Conservation (phyloP, 31 red algal species). For the Bonnemaisonia californica region DNA sequence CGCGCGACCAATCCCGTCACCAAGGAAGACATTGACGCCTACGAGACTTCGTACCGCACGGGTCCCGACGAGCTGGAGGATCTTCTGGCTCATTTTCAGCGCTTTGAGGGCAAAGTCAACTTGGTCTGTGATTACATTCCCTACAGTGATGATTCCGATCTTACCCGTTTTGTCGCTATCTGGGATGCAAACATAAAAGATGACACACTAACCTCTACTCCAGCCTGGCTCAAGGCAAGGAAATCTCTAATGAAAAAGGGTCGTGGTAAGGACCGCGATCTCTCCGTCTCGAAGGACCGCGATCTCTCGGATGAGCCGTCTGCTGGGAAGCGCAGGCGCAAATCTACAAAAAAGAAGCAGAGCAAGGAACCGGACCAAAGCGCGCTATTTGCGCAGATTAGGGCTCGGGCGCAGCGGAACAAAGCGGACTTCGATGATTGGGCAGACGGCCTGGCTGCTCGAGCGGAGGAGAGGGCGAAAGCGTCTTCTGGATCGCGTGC, state of each 20-base stretch:
- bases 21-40: constrained; percentile 67
- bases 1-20: constrained; percentile 25
- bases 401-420: not conserved
- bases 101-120: constrained; percentile 68
- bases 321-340: not conserved
- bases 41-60: constrained; percentile 66
- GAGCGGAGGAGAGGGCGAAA: not conserved
- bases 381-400: constrained; percentile 17
- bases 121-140: constrained; percentile 75
- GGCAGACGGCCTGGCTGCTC: constrained; percentile 27
- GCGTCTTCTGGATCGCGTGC: not conserved
- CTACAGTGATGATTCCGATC: constrained; percentile 70
- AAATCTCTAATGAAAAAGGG: constrained; percentile 38
- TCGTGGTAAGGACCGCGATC: constrained; percentile 13
- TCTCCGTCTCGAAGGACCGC: not conserved
- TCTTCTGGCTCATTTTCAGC: constrained; percentile 56
- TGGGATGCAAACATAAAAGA: constrained; percentile 60
- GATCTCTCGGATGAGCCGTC: not conserved
- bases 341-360: not conserved
- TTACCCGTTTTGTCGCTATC: constrained; percentile 59
- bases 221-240: constrained; percentile 16
- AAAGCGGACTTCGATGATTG: constrained; percentile 24
- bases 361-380: not conserved
- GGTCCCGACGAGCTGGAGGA: constrained; percentile 80
- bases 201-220: not conserved